Conservation (phyloP, 73 alveolate species). For the Blepharisma stoltei region DNA sequence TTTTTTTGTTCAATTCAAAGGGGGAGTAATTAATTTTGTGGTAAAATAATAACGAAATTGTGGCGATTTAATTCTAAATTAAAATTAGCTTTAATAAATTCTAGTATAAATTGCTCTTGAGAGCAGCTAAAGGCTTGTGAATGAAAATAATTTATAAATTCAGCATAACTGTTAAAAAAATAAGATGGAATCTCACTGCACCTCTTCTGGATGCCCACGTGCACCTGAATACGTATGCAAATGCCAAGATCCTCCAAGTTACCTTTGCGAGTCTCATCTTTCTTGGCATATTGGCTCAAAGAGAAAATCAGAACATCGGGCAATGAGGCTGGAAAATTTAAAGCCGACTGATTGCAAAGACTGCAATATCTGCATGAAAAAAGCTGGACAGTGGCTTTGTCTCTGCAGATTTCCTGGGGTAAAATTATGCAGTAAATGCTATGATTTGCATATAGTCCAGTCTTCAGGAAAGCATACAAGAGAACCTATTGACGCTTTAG, state of each 20-base stretch:
- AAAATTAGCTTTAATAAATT: too few relatives aligned
- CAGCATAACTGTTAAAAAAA: too few relatives aligned
- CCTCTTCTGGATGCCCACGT: constrained; percentile 6
- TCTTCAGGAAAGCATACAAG: not conserved
- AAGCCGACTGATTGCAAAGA: not conserved
- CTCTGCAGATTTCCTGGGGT: constrained; percentile 15
- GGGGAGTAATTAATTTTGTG: too few relatives aligned
- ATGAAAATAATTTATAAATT: too few relatives aligned
- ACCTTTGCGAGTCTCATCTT: constrained; percentile 7
- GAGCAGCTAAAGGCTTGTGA: too few relatives aligned
- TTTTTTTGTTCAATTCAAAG: too few relatives aligned
- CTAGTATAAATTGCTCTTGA: too few relatives aligned
- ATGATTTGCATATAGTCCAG: constrained; percentile 1
- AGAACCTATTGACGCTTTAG: constrained; percentile 10
- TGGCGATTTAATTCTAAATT: too few relatives aligned
- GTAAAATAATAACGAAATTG: too few relatives aligned
- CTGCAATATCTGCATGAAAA: not conserved
- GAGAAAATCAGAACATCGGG: not conserved
- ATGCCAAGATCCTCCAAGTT: not conserved
- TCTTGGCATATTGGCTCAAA: constrained; percentile 7
- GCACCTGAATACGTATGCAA: constrained; percentile 8
- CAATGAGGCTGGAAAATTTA: not conserved
- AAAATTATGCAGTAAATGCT: constrained; percentile 2
- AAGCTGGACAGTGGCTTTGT: not conserved
- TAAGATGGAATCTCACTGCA: constrained; percentile 5